Evolutionary conservation across 768 basidiomycete species (phyloP).

Genomic region (Suillus hirtellus): DNA sequence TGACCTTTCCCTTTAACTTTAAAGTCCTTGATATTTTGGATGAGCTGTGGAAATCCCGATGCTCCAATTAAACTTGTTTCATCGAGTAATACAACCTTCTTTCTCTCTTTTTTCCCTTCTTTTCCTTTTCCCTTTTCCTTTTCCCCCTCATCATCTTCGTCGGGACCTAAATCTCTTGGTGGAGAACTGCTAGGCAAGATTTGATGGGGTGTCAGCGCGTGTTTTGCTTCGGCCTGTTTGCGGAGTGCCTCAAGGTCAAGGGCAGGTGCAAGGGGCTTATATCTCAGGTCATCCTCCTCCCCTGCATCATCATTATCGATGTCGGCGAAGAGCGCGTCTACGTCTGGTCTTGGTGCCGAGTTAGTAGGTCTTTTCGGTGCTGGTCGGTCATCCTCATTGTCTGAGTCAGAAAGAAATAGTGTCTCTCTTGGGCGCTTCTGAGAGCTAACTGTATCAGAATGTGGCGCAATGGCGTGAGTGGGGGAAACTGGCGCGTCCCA

Average conservation of each 20-base stretch:
- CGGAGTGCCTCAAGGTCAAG: conserved; percentile 55
- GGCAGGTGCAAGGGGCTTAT: conserved; percentile 48
- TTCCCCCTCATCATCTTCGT: conserved; percentile 18
- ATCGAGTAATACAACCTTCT: conserved; percentile 59
- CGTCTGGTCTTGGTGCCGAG: conserved; percentile 28
- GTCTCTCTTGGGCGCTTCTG: conserved; percentile 38
- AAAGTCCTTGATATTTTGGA: conserved; percentile 76
- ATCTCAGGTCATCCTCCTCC: conserved; percentile 40
- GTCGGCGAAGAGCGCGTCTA: conserved; percentile 47
- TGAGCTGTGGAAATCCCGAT: conserved; percentile 78
- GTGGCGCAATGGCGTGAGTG: conserved; percentile 16
- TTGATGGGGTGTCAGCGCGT: conserved; percentile 46
- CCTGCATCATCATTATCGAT: conserved; percentile 53
- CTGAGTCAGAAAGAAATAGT: conserved; percentile 63
- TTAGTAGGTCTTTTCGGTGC: conserved; percentile 28
- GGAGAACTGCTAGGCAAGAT: conserved; percentile 52
- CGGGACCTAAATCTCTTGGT: conserved; percentile 28
- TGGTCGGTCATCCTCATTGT: conserved; percentile 43
- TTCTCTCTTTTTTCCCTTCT: conserved; percentile 32
- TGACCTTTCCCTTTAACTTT: conserved; percentile 87
- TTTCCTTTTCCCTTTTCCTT: conserved; percentile 19
- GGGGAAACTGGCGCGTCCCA: conserved; percentile 55
- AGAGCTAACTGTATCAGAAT: no score
- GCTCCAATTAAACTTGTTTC: conserved; percentile 72
- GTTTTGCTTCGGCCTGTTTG: conserved; percentile 54